These are phyloP conservation scores for Vickermania spadyakhi DNA, from an alignment of 208 protist species.

Conservation along the genomic window DNA sequence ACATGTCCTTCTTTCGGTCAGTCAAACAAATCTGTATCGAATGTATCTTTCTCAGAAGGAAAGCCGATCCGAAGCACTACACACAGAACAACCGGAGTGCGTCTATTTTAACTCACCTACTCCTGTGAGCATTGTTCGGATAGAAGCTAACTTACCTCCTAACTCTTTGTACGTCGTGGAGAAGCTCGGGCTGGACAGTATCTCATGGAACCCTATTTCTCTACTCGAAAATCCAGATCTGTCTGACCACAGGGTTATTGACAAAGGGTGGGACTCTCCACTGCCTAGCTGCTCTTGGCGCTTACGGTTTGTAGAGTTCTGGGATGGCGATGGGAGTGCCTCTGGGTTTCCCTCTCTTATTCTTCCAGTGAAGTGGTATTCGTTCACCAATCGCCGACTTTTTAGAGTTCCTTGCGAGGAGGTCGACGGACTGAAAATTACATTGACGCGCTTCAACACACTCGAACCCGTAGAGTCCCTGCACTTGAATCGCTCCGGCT, in stretches of 20 bases:
- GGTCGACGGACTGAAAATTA: slow-evolving; percentile 18
- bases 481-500: neutral
- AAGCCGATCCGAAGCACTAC: neutral
- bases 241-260: slow-evolving; percentile 2
- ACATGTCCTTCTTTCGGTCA: neutral
- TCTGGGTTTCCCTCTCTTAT: neutral
- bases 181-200: slow-evolving; percentile 51
- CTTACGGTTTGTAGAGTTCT: slow-evolving; percentile 17
- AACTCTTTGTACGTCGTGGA: slow-evolving; percentile 44
- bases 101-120: slow-evolving; percentile 1
- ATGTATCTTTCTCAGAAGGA: neutral
- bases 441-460: slow-evolving; percentile 29
- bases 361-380: slow-evolving; percentile 38
- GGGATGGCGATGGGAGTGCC: neutral
- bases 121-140: slow-evolving; percentile 21
- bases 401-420: slow-evolving; percentile 16
- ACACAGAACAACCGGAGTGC: neutral
- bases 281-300: slow-evolving; percentile 47
- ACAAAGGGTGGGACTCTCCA: slow-evolving; percentile 23
- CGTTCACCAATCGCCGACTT: slow-evolving; percentile 13
- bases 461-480: slow-evolving; percentile 7
- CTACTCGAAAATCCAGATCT: slow-evolving; percentile 19
- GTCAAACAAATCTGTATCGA: slow-evolving; percentile 1
- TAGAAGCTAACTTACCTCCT: slow-evolving; percentile 36
- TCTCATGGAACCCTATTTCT: slow-evolving; percentile 38